phyloP scores from a whole-genome alignment of 805 yeast species.

The Saccharomycopsis sp. region DNA sequence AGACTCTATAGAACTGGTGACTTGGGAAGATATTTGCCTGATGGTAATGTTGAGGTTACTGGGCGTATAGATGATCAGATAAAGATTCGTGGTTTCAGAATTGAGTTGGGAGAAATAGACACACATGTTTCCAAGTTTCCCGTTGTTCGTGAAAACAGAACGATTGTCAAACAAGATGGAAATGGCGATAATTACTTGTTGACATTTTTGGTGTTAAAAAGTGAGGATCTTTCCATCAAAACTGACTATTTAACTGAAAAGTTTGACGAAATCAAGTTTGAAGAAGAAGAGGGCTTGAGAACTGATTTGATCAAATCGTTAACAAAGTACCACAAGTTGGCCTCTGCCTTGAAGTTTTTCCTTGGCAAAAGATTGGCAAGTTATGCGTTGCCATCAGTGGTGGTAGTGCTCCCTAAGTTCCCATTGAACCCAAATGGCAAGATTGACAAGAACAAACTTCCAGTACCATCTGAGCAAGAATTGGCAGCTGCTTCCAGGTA shows the following conservation, averaged over 20 bases:
- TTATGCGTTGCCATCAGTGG: constrained; percentile 87
- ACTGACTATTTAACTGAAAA: constrained; percentile 21
- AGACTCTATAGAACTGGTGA: constrained; percentile 96
- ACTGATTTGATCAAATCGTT: constrained; percentile 28
- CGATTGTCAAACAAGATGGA: constrained; percentile 84
- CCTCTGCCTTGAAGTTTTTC: constrained; percentile 72
- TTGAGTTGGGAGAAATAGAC: constrained; percentile 96
- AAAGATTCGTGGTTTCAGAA: constrained; percentile 96
- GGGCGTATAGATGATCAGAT: constrained; percentile 99
- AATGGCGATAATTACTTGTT: constrained; percentile 88
- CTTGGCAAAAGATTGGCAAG: constrained; percentile 83
- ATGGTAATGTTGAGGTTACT: constrained; percentile 95
- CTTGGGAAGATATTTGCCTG: constrained; percentile 91
- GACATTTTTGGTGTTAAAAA: constrained; percentile 84
- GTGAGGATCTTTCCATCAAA: constrained; percentile 35
- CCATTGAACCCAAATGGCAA: constrained; percentile 98
- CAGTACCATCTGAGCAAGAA: constrained; percentile 88
- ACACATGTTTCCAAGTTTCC: constrained; percentile 94
- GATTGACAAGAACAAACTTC: constrained; percentile 93
- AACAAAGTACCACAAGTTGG: constrained; percentile 63
- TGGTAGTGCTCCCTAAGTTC: constrained; percentile 76
- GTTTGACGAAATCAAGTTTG: constrained; percentile 10
- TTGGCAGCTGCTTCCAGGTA: constrained; percentile 63
- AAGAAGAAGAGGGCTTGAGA: constrained; percentile 3
- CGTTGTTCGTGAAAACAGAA: constrained; percentile 82